phyloP scores from a whole-genome alignment of 257 asterid species.

The Catharanthus roseus region DNA sequence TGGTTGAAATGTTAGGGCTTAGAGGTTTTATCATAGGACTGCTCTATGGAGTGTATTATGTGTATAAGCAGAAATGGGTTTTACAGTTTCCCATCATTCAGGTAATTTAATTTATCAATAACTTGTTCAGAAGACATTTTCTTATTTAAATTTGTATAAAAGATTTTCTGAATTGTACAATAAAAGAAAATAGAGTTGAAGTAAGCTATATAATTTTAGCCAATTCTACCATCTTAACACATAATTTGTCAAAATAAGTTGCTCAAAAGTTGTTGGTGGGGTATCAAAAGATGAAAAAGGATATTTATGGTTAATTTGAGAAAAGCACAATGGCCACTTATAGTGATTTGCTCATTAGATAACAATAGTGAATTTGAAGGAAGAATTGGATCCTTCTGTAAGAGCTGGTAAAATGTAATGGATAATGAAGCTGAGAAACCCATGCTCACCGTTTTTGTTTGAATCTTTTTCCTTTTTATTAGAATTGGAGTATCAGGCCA shows the following conservation, averaged over 20 bases:
- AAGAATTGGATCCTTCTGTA: too few species aligned
- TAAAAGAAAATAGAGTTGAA: too few species aligned
- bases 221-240: too few species aligned
- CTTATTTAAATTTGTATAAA: neutral
- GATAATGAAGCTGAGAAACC: neutral
- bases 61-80: constrained; percentile 69
- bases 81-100: constrained; percentile 80
- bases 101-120: constrained; percentile 31
- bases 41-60: constrained; percentile 58
- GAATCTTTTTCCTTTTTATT: neutral
- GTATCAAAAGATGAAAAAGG: too few species aligned
- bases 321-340: too few species aligned
- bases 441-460: neutral
- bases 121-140: neutral
- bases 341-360: neutral
- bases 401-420: neutral
- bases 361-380: too few species aligned
- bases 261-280: too few species aligned
- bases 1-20: constrained; percentile 47
- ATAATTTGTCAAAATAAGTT: too few species aligned
- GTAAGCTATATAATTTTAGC: neutral
- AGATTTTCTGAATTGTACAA: neutral
- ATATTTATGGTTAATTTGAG: too few species aligned
- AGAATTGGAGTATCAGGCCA: neutral
- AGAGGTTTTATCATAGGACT: constrained; percentile 66